Base-by-base conservation (phyloP, 2,329 filamentous ascomycete genomes). In the Colletotrichum sp. region DNA sequence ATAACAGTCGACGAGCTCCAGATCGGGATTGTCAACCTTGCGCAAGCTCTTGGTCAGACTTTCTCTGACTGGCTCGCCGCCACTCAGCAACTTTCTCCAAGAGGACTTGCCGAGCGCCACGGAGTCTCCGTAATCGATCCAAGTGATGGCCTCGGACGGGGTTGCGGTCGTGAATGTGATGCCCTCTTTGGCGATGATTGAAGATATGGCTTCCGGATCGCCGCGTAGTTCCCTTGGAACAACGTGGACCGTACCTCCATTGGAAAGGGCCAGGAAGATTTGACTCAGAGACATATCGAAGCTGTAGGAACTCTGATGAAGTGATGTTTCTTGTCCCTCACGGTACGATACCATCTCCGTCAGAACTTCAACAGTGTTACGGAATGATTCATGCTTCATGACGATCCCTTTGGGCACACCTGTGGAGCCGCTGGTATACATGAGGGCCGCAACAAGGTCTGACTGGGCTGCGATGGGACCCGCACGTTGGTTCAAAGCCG, bases 211-310 rank as follows among this genome's bases (percentile, higher is more conserved):
- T 1, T 77, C 8, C 1, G 86, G 80, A 74, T 88, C 85, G 24
- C 80, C 81, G 3, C 86, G 82, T 3, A 69, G 67, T 0, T 72
- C 61, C 6, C 77, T 63, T 0, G 84, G 80, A 0, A 82, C 84
- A 6, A 89, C 77, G 26, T 82, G 77, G 1, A 88, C 68, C 2
- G 75, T 81, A 2, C 83, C 86, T 0, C 86, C 87, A 28, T 81
- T 81, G 10, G 78, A 77, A 3, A 88, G 79, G 0, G 83, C 82
- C 5, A 78, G 77, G 65, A 87, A 82, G 8, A 83, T 82, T 76
- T 88, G 85, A 4, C 77, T 77, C 2, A 87, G 55, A 0, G 86
- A 85, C 73, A 87, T 78, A 68, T 89, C 86, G 77, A 88, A 88
- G 12, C 80, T 81, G 32, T 80, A 82, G 1, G 86, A 80, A 18